These are phyloP conservation scores for Fusarium hostae DNA, from an alignment of 2,329 filamentous ascomycete genomes.

Conservation along the genomic window DNA sequence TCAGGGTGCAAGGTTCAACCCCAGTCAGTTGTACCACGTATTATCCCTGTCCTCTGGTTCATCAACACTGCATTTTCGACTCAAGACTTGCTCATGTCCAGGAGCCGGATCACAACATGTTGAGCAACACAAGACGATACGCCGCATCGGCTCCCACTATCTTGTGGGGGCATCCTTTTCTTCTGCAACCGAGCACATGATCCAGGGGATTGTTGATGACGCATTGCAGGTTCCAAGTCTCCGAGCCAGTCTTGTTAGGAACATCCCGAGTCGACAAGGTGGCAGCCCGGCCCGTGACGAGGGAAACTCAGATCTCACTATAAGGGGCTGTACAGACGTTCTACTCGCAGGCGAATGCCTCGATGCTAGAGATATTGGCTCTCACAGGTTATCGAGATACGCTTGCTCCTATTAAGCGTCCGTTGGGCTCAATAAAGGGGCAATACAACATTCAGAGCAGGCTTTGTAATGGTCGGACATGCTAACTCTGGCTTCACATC, in stretches of 20 bases:
- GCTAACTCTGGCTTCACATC: not conserved
- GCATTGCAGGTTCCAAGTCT: constrained; percentile 12
- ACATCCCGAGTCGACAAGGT: not conserved
- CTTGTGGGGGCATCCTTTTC: constrained; percentile 13
- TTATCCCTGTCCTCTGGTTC: constrained; percentile 23
- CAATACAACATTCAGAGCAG: not conserved
- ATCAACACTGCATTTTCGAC: constrained; percentile 19
- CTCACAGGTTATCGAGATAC: not conserved
- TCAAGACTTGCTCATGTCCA: constrained; percentile 23
- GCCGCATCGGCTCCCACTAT: constrained; percentile 41
- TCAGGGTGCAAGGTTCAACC: constrained; percentile 39
- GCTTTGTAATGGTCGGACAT: not conserved
- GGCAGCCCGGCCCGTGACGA: not conserved
- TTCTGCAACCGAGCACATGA: constrained; percentile 11
- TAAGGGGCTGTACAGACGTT: not conserved
- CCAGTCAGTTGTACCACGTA: constrained; percentile 33
- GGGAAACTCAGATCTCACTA: constrained; percentile 4
- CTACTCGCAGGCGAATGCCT: not conserved
- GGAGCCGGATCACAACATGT: constrained; percentile 25
- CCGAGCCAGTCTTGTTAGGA: constrained; percentile 8
- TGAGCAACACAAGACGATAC: constrained; percentile 38
- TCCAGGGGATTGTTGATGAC: constrained; percentile 27
- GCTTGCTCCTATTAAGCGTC: not conserved
- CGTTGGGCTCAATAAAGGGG: not conserved
- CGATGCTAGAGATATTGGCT: not conserved